Conservation (phyloP, 306 rosid species). For the Senna siamea region DNA sequence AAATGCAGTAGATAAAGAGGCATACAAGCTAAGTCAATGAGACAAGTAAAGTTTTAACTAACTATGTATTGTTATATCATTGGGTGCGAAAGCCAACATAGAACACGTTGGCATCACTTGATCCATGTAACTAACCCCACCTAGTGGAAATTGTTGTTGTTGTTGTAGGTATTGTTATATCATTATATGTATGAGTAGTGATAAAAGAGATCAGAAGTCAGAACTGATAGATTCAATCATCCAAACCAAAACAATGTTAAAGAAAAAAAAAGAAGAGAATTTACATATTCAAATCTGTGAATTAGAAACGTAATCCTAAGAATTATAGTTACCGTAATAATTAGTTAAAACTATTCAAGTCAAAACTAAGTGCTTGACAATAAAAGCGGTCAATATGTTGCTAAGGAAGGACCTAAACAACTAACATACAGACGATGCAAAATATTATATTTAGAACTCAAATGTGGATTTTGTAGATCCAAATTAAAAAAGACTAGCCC, state of each 20-base stretch:
- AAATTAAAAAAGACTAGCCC: neutral
- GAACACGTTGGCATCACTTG: no score
- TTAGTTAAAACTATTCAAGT: slow-evolving; percentile 12
- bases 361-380: slow-evolving; percentile 12
- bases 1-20: slow-evolving; percentile 4
- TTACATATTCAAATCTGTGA: slow-evolving; percentile 4
- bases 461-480: neutral
- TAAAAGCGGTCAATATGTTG: neutral
- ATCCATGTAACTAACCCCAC: no score
- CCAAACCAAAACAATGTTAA: neutral
- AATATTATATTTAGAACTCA: neutral
- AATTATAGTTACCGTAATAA: slow-evolving; percentile 3
- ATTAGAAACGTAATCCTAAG: neutral
- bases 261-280: neutral
- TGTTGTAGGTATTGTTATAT: no score
- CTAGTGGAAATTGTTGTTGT: no score
- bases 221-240: neutral
- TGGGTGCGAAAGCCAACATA: no score
- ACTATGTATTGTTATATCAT: neutral
- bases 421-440: neutral
- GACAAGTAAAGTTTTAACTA: neutral
- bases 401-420: neutral
- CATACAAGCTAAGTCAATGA: slow-evolving; percentile 22
- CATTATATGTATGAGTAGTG: neutral
- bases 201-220: slow-evolving; percentile 6